Evolutionary conservation across 805 yeast species (phyloP), one percentile per base, ranked within the genome.

Genomic region (Cyberlindnera mycetangii): DNA sequence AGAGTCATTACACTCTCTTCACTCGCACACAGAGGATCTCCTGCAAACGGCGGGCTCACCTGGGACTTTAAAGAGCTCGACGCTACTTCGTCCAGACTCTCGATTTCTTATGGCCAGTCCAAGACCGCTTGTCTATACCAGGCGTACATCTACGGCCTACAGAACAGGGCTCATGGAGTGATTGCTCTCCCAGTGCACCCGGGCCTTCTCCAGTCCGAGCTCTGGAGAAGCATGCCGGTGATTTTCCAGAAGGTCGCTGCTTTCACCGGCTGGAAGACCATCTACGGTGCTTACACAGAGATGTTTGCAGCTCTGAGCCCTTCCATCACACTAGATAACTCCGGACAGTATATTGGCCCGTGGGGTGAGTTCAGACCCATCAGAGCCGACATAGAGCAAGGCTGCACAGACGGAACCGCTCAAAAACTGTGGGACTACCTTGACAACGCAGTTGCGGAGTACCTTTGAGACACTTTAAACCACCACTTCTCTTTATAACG

Each of bases 1-100:
- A 62, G 81, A 39, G 61, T 75, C 27, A 66, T 76, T 7, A 75
- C 77, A 71, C 63, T 74, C 2, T 52, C 75, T 1, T 74, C 79
- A 0, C 39, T 64, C 27, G 72, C 65, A 1, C 73, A 67, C 31
- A 27, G 50, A 15, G 52, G 60, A 0, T 60, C 72, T 1, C 58
- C 62, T 7, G 31, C 45, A 9, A 61, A 61, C 18, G 71, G 67
- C 15, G 61, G 72, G 17, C 52, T 67, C 35, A 60, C 64, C 48
- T 65, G 61, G 37, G 68, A 68, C 44, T 55, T 67, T 32, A 45
- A 40, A 27, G 11, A 31, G 46, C 14, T 22, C 25, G n/a, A 27
- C 43, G 32, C 42, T 2, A 17, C 44, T 10, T 16, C 33, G 20
- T 20, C 6, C 14, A 19, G 17, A 14, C 5, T 5, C 3, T 17